Evolutionary conservation across 306 rosid genomes (phyloP), one percentile per base, ranked within the genome.

Genomic region (Lagenaria siceraria): DNA sequence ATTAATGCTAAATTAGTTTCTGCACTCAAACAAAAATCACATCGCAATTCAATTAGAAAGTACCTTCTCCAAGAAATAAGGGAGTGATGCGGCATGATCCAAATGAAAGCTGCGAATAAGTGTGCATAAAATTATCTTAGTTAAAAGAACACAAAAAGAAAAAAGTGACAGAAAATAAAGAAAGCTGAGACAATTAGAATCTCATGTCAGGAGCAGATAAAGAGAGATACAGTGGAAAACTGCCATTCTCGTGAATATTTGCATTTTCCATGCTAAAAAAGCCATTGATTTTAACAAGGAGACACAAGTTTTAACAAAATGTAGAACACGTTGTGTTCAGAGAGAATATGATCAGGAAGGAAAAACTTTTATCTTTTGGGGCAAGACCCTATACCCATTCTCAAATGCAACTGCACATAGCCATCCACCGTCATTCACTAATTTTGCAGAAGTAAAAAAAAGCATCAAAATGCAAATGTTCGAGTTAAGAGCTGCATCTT

Each of bases 61-160:
- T 46, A 90, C 95, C 95, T 92, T 94, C 82, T 95, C 89, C 36
- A 95, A 84, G 60, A 95, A 92, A 80, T 95, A 95, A n/a, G 98
- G 98, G 22, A 95, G 82, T 29, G 98, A 95, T 1, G 97, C 97
- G 1, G 98, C 91, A 56, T 95, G 98, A 78, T 95, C 98, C 86
- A 95, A 81, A 83, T 95, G 98, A 79, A 95, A 95, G 81, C 95
- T 90, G 85, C 82, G 80, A 66, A 10, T 10, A 43, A 69, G 21
- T 43, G 33, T 6, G 55, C 56, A 22, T 7, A 42, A 43, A 69
- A 24, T 43, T 43, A 69, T 24, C 75, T 24, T 43, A 22, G 36
- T 42, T 43, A 25, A 13, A 43, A 43, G 35, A 69, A 69, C 35
- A 69, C 10, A 3, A 13, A 46, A 1, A 46, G 13, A 5, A 46